Conservation (phyloP, 2,329 filamentous ascomycete species). For the Emericellopsis cladophorae region DNA sequence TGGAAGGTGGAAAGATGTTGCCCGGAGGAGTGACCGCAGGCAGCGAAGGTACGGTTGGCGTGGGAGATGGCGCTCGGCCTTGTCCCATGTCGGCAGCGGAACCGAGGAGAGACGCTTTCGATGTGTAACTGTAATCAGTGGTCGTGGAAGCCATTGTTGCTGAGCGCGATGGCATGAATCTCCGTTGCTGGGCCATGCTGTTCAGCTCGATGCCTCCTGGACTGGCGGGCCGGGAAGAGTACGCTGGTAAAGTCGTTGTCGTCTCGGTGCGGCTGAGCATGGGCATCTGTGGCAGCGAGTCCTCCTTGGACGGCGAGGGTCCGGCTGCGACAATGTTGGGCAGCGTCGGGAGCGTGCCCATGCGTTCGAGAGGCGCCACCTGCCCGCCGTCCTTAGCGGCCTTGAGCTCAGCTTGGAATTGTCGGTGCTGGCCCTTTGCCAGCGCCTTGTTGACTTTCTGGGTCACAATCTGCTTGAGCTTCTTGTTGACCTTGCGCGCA, state of each 20-base stretch:
- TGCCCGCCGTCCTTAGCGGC: slow-evolving; percentile 41
- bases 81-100: slow-evolving; percentile 51
- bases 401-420: slow-evolving; percentile 35
- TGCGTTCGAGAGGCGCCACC: slow-evolving; percentile 33
- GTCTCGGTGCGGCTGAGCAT: slow-evolving; percentile 47
- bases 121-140: slow-evolving; percentile 39
- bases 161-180: slow-evolving; percentile 30
- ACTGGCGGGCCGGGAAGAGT: slow-evolving; percentile 46
- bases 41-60: slow-evolving; percentile 14
- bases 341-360: slow-evolving; percentile 57
- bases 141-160: slow-evolving; percentile 42
- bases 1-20: slow-evolving; percentile 13
- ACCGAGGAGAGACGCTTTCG: slow-evolving; percentile 48
- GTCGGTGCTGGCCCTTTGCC: slow-evolving; percentile 58
- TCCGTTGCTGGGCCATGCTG: slow-evolving; percentile 35
- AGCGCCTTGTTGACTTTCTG: slow-evolving; percentile 82
- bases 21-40: no score
- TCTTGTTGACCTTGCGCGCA: slow-evolving; percentile 77
- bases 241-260: slow-evolving; percentile 46
- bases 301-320: slow-evolving; percentile 14
- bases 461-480: slow-evolving; percentile 73
- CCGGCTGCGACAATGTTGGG: slow-evolving; percentile 13
- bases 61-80: slow-evolving; percentile 21
- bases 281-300: slow-evolving; percentile 46
- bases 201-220: slow-evolving; percentile 39